Conservation (phyloP, 2,329 filamentous ascomycete genomes). For the Apiospora phragmitis region DNA sequence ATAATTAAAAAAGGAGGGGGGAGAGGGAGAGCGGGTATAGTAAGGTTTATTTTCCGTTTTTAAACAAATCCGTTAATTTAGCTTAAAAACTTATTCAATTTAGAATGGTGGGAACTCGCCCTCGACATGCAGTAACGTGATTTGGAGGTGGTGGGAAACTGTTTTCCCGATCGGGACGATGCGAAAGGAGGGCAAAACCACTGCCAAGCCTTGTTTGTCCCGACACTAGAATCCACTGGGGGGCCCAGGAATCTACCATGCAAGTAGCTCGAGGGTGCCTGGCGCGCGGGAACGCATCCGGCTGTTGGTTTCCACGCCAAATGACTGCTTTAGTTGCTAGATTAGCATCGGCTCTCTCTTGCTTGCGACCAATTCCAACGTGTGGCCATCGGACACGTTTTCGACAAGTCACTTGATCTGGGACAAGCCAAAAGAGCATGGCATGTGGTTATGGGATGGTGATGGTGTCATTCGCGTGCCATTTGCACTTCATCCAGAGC, state of each 20-base stretch:
- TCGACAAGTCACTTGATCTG: not conserved
- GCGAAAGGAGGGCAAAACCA: not conserved
- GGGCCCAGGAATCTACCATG: not conserved
- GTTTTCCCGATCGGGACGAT: not conserved
- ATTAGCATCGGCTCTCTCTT: not conserved
- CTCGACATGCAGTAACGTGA: too few species aligned
- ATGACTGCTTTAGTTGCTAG: not conserved
- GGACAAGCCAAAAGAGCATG: not conserved
- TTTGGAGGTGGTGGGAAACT: too few species aligned
- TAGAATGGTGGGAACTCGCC: too few species aligned
- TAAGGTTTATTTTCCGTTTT: too few species aligned
- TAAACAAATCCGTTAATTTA: too few species aligned
- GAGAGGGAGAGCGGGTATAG: too few species aligned
- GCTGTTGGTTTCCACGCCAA: not conserved
- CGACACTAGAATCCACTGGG: not conserved
- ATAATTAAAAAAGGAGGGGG: too few species aligned
- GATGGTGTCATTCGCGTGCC: not conserved
- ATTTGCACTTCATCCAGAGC: not conserved
- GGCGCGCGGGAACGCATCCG: not conserved
- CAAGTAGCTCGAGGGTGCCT: not conserved
- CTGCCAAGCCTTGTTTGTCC: not conserved
- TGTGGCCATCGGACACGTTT: not conserved
- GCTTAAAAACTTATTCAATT: too few species aligned
- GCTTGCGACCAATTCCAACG: not conserved
- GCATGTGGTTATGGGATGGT: conserved; percentile 1